These are phyloP conservation scores for Phaffomyces opuntiae DNA, from an alignment of 805 yeast species.

Conservation along the genomic window DNA sequence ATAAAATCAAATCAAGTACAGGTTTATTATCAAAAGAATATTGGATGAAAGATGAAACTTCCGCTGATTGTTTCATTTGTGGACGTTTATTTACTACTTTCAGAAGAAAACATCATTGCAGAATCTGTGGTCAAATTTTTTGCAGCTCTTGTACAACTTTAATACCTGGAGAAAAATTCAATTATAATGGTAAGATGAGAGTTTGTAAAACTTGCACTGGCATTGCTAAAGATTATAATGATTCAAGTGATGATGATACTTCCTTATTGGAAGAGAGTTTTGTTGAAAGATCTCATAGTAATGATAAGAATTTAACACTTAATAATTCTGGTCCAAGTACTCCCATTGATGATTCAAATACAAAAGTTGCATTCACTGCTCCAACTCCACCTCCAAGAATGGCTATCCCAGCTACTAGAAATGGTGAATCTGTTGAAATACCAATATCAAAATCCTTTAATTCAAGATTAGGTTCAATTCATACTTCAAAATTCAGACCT, in stretches of 20 bases:
- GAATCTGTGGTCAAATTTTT: slow-evolving; percentile 94
- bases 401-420: slow-evolving; percentile 77
- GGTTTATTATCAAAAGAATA: slow-evolving; percentile 51
- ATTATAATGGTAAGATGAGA: slow-evolving; percentile 61
- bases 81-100: slow-evolving; percentile 76
- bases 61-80: slow-evolving; percentile 81
- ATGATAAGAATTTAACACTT: slow-evolving; percentile 14
- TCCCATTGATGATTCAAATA: slow-evolving; percentile 14
- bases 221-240: slow-evolving; percentile 59
- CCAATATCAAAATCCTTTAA: slow-evolving; percentile 30
- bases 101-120: slow-evolving; percentile 88
- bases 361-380: slow-evolving; percentile 23
- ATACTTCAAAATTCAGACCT: slow-evolving; percentile 19
- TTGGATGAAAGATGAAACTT: slow-evolving; percentile 96
- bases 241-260: slow-evolving; percentile 57
- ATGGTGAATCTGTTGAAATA: slow-evolving; percentile 75
- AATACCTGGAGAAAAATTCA: slow-evolving; percentile 58
- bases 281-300: slow-evolving; percentile 15
- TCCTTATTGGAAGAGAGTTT: slow-evolving; percentile 32
- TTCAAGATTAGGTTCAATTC: slow-evolving; percentile 19
- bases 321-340: slow-evolving; percentile 9
- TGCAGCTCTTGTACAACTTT: slow-evolving; percentile 77
- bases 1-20: slow-evolving; percentile 12
- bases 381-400: slow-evolving; percentile 60
- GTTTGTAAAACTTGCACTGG: slow-evolving; percentile 69